Evolutionary conservation across 371 early-diverging fungal genomes (phyloP), one percentile per base, ranked within the genome.

Genomic region (Haplosporangium sp.): DNA sequence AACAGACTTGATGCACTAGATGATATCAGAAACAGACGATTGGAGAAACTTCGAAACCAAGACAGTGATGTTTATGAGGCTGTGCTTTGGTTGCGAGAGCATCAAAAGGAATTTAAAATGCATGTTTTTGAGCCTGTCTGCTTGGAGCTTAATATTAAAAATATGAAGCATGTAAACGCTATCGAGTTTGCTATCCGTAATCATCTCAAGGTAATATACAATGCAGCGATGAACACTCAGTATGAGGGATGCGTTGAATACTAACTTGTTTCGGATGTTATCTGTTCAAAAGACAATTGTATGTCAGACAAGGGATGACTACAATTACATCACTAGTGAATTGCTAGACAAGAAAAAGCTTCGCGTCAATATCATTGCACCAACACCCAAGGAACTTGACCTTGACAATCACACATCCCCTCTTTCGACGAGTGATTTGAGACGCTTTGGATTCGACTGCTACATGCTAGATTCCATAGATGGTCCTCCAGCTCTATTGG

Each of bases 271-370:
- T 9, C 4, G 9, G 47, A 11, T 15, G n/a, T 17, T 15, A n/a
- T 34, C 55, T 55, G 5, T 27, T 34, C 19, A 27, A 55, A 27
- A 55, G 91, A 89, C 88, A 0, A 96, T 96, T 84, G 90, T 97
- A 0, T 91, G 92, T 61, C 94, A 94, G 78, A 85, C 86, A 17
- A 74, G 92, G 63, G 88, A 87, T 45, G 98, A 98, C 81, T 98
- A 97, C 83, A 56, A 86, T 5, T 56, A 71, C 4, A 86, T 97
- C 39, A 90, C 91, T 0, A 66, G 82, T 5, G 88, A 91, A 70
- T 65, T 91, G 9, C 83, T 91, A 63, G 95, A 95, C 74, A 73
- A 77, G 19, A 72, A 72, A 68, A 81, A 76, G 10, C 83, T 90
- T 68, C 87, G 93, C 39, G 81, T 94, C 3, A 90, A 89, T 53